Base-by-base conservation (phyloP, 2,329 filamentous ascomycete genomes). In the Mycosphaerella sp. region DNA sequence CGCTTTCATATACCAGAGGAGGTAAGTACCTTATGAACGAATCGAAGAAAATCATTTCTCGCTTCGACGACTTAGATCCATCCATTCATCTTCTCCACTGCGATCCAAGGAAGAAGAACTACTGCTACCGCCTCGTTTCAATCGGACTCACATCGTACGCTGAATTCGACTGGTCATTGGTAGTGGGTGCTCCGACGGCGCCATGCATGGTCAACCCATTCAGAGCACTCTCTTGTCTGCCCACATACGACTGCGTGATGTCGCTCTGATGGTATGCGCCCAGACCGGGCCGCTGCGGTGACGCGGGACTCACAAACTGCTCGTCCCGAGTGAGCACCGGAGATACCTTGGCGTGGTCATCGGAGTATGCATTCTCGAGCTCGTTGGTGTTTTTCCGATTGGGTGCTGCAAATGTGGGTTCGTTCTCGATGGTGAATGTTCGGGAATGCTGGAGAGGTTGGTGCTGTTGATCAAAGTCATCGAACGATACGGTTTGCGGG, bases 171-270 rank as follows among this genome's bases (percentile, higher is more conserved):
- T 52, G 53, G 50, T 57, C 56, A 31, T 50, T 11, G 8, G 41
- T 39, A 14, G 31, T 50, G 56, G n/a, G 46, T 54, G 17, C 34
- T 38, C 46, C 53, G 41, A 34, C 41, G 2, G 62, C 65, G 7
- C 74, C 75, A 51, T 76, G 74, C 75, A 77, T 77, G 1, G 73
- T 76, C 48, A 74, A 44, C 26, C 74, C 70, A 53, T 73, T 70
- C 4, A 63, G 68, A 29, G 73, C 70, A 53, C 72, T 74, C 56
- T 70, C 66, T 62, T 77, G 74, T 41, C 74, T 63, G 2, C 71
- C 69, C 29, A 76, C 58, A 55, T 76, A 76, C 3, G 68, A 72
- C 3, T 71, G 70, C 23, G 73, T 75, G 3, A 62, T 55, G 12
- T 58, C 60, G 21, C 55, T 60, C 14, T 71, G 66, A 43, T 67